phyloP scores from a whole-genome alignment of 2,329 filamentous ascomycete species.

The Aspergillus sp. region DNA sequence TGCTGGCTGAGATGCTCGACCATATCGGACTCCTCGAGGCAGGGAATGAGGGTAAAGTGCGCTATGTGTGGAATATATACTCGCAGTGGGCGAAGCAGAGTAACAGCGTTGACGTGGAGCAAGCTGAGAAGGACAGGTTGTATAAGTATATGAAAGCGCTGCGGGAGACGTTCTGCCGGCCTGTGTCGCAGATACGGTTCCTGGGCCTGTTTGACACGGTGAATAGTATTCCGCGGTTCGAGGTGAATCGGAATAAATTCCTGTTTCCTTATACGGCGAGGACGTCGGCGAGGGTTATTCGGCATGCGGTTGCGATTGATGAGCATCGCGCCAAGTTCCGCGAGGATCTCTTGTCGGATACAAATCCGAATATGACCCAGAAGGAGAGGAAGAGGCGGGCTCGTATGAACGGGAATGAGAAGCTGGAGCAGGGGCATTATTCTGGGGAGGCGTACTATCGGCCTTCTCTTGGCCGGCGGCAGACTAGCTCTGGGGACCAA shows the following conservation, averaged over 20 bases:
- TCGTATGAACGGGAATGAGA: no score
- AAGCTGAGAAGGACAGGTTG: conserved; percentile 15
- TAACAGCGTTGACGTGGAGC: background rate
- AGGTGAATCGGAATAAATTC: background rate
- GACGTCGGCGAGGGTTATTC: conserved; percentile 42
- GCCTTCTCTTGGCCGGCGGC: no score
- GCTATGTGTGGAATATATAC: conserved; percentile 20
- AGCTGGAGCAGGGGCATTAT: no score
- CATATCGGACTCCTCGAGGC: conserved; percentile 19
- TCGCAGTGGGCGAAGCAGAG: conserved; percentile 8
- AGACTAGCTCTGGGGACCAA: no score
- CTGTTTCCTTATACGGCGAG: conserved; percentile 35
- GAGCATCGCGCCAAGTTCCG: conserved; percentile 54
- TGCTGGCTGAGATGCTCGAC: conserved; percentile 25
- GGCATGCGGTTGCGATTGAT: conserved; percentile 56
- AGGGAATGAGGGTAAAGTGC: conserved; percentile 23
- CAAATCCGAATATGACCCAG: conserved; percentile 4
- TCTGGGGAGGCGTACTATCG: conserved; percentile 19
- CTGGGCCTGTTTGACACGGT: conserved; percentile 16
- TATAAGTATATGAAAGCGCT: no score
- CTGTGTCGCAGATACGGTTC: no score
- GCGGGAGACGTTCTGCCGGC: no score
- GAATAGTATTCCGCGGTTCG: conserved; percentile 25
- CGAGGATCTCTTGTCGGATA: background rate
- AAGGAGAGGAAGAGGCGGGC: background rate